Evolutionary conservation across 768 basidiomycete genomes (phyloP), one percentile per base, ranked within the genome.

Genomic region (Agaricus subrufescens): DNA sequence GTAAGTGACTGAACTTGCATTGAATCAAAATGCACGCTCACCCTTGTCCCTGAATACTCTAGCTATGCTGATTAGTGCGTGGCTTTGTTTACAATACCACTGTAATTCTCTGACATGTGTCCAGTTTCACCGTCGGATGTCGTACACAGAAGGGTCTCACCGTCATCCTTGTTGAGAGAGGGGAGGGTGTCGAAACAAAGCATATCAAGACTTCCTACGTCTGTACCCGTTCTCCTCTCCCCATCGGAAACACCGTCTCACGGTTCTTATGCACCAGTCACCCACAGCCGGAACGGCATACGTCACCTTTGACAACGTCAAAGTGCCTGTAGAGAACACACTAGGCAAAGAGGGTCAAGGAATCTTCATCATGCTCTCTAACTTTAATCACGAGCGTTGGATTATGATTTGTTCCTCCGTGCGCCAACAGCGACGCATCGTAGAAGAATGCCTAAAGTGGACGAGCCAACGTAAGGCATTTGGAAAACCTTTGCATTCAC

Each of bases 371-470:
- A 80, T 77, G 68, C 68, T 74, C 27, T 86, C 84, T 60, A 97
- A 97, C 73, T 97, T 96, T 73, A 96, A 95, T 69, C 93, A 95
- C 71, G 94, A 94, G 67, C 86, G 90, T 65, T 95, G 91, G 92
- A 87, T 90, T 52, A 94, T 94, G 89, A 83, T 81, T 66, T 90
- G 89, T 62, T 74, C 81, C 31, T 84, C 82, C 26, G 84, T 84
- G 47, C 78, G 87, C 58, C 71, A 72, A 52, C 91, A 94, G 62
- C 83, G 94, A 31, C 49, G 70, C 47, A 45, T 58, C 34, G 23
- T 56, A 43, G 54, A 51, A 19, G 50, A 56, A n/a, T 52, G 48
- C 30, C n/a, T 53, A 25, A 27, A 43, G 68, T 98, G 95, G 95
- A 79, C 83, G 4, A 83, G 75, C 54, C 92, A 97, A 65, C 83